phyloP scores from a whole-genome alignment of 805 yeast genomes.

The Lachancea cidri region DNA sequence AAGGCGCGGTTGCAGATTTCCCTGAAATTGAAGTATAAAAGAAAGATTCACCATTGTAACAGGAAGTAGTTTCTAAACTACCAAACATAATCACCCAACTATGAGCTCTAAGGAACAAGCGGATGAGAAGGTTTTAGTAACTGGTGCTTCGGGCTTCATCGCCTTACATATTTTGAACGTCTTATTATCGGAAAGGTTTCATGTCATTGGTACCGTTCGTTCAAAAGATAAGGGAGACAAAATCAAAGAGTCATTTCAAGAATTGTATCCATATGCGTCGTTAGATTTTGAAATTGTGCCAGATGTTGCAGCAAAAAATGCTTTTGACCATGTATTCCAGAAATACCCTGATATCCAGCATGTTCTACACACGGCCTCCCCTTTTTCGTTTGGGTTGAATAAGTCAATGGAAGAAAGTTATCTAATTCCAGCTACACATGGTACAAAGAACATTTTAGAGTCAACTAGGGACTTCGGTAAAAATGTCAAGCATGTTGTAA shows the following conservation, averaged over 20 bases:
- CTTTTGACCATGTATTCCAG: conserved; percentile 43
- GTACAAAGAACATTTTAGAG: conserved; percentile 47
- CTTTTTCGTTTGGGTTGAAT: conserved; percentile 42
- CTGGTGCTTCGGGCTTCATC: conserved; percentile 49
- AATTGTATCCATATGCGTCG: conserved; percentile 30
- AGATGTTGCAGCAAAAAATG: conserved; percentile 42
- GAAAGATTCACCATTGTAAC: too few species aligned
- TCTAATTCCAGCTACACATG: conserved; percentile 51
- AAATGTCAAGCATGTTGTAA: conserved; percentile 44
- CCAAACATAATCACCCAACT: too few species aligned
- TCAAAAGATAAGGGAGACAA: conserved; percentile 35
- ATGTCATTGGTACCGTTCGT: conserved; percentile 44
- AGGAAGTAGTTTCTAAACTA: too few species aligned
- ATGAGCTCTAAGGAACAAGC: too few species aligned
- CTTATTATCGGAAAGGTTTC: conserved; percentile 36
- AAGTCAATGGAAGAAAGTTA: conserved; percentile 44
- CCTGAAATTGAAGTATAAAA: too few species aligned
- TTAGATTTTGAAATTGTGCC: conserved; percentile 42
- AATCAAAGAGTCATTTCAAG: conserved; percentile 26
- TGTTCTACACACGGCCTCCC: conserved; percentile 60
- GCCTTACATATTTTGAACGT: conserved; percentile 41
- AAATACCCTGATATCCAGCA: conserved; percentile 44
- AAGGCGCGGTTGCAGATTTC: too few species aligned
- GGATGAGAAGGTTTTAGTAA: conserved; percentile 33
- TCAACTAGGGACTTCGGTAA: conserved; percentile 41